phyloP scores from a whole-genome alignment of 1,284 basidiomycete species.

The Cystobasidium sp. region DNA sequence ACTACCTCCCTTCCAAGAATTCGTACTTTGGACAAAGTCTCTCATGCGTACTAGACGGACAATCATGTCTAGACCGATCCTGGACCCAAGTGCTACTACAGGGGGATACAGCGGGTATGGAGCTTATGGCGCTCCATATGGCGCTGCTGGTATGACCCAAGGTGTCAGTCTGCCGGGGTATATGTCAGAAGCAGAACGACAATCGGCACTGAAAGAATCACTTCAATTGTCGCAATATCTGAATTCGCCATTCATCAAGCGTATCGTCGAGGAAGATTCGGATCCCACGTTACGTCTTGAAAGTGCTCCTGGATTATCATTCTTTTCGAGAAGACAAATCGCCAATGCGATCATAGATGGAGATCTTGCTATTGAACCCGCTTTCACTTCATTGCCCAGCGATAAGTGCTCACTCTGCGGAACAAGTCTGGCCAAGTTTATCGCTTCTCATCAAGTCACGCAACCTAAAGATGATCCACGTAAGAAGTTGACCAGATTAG shows the following conservation, averaged over 20 bases:
- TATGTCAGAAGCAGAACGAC: conserved; percentile 23
- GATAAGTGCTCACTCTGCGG: conserved; percentile 55
- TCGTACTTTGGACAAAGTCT: conserved; percentile 78
- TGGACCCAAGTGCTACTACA: conserved; percentile 45
- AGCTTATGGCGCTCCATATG: conserved; percentile 49
- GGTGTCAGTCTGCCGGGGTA: conserved; percentile 10
- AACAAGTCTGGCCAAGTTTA: conserved; percentile 37
- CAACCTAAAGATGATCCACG: conserved; percentile 39
- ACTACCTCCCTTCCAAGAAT: conserved; percentile 78
- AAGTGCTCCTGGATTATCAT: conserved; percentile 89
- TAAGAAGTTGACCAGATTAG: conserved; percentile 39
- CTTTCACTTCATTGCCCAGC: conserved; percentile 59
- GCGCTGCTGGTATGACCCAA: conserved; percentile 8
- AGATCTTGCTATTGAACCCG: conserved; percentile 88
- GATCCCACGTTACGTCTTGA: conserved; percentile 92
- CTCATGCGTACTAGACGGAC: conserved; percentile 69
- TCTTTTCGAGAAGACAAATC: conserved; percentile 86
- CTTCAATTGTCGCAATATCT: conserved; percentile 56
- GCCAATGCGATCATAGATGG: conserved; percentile 83
- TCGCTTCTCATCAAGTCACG: conserved; percentile 31
- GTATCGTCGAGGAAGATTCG: conserved; percentile 84
- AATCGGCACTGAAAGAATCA: conserved; percentile 63
- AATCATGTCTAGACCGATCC: conserved; percentile 24
- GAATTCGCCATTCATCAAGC: conserved; percentile 79
- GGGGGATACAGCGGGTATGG: conserved; percentile 47